Conservation (phyloP, 768 basidiomycete species). For the Pleurotus citrinopileatus region DNA sequence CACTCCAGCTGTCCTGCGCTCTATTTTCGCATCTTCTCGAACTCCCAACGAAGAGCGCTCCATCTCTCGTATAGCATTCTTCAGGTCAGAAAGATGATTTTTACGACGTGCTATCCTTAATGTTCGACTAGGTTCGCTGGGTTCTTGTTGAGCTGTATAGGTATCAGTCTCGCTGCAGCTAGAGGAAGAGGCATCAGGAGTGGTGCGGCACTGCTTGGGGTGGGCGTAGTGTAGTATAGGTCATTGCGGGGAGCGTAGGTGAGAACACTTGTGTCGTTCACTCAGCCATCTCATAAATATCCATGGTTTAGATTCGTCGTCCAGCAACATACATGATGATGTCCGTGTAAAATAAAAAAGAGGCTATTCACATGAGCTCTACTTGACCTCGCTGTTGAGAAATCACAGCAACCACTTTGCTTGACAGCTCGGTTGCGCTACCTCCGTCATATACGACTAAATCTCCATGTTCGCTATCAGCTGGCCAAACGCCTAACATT, state of each 20-base stretch:
- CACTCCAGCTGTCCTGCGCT: conserved; percentile 76
- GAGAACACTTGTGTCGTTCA: neutral
- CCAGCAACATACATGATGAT: neutral
- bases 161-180: conserved; percentile 73
- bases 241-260: no score
- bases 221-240: conserved; percentile 54
- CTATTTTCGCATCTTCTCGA: conserved; percentile 85
- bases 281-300: conserved; percentile 26
- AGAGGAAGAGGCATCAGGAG: conserved; percentile 66
- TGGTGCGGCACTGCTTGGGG: conserved; percentile 53
- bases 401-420: conserved; percentile 55
- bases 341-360: conserved; percentile 25
- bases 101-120: neutral
- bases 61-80: conserved; percentile 83
- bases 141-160: conserved; percentile 78
- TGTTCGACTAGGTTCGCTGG: conserved; percentile 62
- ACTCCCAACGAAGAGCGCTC: conserved; percentile 80
- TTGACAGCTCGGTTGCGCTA: conserved; percentile 50
- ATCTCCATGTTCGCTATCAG: conserved; percentile 43
- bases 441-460: conserved; percentile 62
- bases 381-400: conserved; percentile 48
- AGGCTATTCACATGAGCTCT: conserved; percentile 36
- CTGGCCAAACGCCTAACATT: conserved; percentile 24
- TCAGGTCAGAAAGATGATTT: conserved; percentile 48
- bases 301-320: neutral